Base-by-base conservation (phyloP, 176 grass and related monocot genomes). In the Phoenix dactylifera region DNA sequence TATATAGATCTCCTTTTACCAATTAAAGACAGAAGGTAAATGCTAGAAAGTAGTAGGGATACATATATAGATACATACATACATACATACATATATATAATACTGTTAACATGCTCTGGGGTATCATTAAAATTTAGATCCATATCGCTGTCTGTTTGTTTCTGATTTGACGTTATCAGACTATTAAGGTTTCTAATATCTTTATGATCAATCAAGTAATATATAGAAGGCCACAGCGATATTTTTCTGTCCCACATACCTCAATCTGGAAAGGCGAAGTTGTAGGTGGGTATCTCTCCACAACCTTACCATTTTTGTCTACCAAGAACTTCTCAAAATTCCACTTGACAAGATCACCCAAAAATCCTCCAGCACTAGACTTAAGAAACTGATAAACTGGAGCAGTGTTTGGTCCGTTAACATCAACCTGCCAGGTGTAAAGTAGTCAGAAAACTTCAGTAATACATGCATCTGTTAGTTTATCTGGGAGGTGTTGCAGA, bases 271-370 rank as follows among this genome's bases (percentile, higher is more conserved):
- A 98, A 15, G 93, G 93, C 20, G 93, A 98, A 79, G 93, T 92
- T 72, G 88, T 98, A 25, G 88, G 93, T 58, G 93, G 84, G 59
- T 98, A 92, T 83, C 93, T 89, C 67, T 98, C 93, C 52, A 89
- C 44, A 29, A 92, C 84, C 85, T 92, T 98, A 15, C 88, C 93
- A 49, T 81, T 98, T 76, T 98, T 98, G 50, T 92, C 85, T 49
- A 93, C 72, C 78, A 98, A 74, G 50, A 98, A 98, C 74, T 98
- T 98, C 63, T 92, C 93, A 74, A 92, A 98, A 74, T 92, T 98
- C 93, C 93, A 98, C 67, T 98, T 98, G 51, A 98, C 72, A 54
- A 98, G 50, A 80, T 92, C 93, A 54, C 88, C 88, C 71, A 98
- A 69, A 86, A 98, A 92, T 66, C 93, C 93, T 71, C 93, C 93